Conservation (phyloP, 2,329 filamentous ascomycete species). For the Sporothrix schenckii region DNA sequence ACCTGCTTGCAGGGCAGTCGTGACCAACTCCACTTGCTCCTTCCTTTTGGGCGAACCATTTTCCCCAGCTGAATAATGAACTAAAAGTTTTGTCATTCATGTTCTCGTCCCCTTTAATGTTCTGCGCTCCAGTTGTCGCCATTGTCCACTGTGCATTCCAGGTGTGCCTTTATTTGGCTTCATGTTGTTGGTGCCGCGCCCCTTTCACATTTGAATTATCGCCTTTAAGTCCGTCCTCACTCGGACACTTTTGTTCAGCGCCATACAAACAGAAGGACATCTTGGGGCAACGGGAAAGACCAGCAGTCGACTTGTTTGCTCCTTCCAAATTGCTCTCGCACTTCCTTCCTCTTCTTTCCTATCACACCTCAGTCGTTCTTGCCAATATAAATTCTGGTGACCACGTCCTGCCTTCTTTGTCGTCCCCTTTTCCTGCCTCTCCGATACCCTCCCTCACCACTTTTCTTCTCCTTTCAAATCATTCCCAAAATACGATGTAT, state of each 20-base stretch:
- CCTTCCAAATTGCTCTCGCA: neutral
- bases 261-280: neutral
- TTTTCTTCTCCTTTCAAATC: neutral
- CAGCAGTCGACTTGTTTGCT: neutral
- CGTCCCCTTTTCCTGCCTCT: neutral
- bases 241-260: neutral
- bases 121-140: no score
- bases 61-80: conserved; percentile 20
- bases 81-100: conserved; percentile 22
- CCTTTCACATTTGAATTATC: neutral
- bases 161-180: no score
- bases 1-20: neutral
- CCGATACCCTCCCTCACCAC: neutral
- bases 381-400: neutral
- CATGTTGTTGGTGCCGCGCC: no score
- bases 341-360: neutral
- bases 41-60: conserved; percentile 4
- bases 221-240: neutral
- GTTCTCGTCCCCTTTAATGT: no score
- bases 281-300: neutral
- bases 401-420: neutral
- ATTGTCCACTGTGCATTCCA: no score
- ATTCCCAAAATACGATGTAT: no score
- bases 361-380: neutral
- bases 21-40: conserved; percentile 1